Evolutionary conservation across 768 basidiomycete species (phyloP).

Genomic region (Suillus clintonianus): DNA sequence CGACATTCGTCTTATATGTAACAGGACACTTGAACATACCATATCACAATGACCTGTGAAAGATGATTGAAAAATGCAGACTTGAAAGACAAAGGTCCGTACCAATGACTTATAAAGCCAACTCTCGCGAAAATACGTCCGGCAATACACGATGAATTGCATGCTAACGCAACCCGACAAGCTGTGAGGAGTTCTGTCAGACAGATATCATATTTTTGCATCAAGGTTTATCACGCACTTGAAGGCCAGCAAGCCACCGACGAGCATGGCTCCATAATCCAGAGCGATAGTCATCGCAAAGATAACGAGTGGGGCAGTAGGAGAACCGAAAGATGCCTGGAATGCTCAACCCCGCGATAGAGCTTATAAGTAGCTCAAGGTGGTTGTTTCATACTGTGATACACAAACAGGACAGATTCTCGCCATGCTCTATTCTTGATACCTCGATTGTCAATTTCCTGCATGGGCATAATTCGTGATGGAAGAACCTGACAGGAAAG

Average conservation of each 20-base stretch:
- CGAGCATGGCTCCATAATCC: conserved; percentile 19
- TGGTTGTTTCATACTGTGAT: not conserved
- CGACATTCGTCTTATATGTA: not conserved
- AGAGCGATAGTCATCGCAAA: conserved; percentile 9
- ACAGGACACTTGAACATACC: conserved; percentile 11
- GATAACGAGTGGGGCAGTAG: not conserved
- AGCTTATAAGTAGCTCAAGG: not conserved
- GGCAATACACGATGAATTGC: conserved; percentile 28
- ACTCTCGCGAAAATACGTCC: conserved; percentile 14
- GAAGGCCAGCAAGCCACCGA: conserved; percentile 25
- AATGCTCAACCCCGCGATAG: not conserved
- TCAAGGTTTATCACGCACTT: conserved; percentile 7
- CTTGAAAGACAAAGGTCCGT: not conserved
- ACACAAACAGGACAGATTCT: not conserved
- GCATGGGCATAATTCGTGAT: not conserved
- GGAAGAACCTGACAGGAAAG: not conserved
- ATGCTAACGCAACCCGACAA: conserved; percentile 28
- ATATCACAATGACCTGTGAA: conserved; percentile 20
- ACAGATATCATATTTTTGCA: not conserved
- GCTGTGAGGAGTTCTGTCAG: conserved; percentile 9
- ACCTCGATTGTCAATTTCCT: not conserved
- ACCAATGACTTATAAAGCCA: conserved; percentile 21
- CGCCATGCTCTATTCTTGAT: not conserved
- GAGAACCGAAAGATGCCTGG: not conserved
- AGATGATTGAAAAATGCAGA: not conserved